Percentiles rank a stretch among this genome's conserved stretches.
Evolutionary conservation across 2,329 filamentous ascomycete genomes (phyloP).

Genomic region (Cryphonectria japonica): DNA sequence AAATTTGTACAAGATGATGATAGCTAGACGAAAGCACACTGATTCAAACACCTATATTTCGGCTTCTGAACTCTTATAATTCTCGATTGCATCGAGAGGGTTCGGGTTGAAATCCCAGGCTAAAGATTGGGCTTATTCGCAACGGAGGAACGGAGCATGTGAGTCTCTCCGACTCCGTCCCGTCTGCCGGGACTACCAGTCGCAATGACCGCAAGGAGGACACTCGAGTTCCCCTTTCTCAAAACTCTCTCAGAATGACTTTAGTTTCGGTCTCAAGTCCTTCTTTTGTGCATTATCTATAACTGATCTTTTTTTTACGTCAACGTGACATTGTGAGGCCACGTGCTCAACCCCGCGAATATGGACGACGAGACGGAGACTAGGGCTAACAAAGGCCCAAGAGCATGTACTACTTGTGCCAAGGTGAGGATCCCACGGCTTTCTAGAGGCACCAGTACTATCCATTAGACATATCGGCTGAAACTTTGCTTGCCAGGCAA

Average conservation of each 20-base stretch:
- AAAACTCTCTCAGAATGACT: background rate
- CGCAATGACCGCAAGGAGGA: background rate
- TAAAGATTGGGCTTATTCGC: background rate
- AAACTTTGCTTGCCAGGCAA: constrained; percentile 39
- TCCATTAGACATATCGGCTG: background rate
- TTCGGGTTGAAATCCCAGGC: background rate
- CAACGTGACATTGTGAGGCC: background rate
- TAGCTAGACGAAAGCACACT: too few species aligned
- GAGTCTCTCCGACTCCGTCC: constrained; percentile 20
- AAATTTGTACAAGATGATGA: too few species aligned
- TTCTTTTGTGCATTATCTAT: too few species aligned
- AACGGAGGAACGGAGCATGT: constrained; percentile 4
- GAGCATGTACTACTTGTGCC: constrained; percentile 55
- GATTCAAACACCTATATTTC: too few species aligned
- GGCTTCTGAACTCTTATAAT: too few species aligned
- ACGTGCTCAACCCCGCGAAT: background rate
- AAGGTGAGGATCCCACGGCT: constrained; percentile 34
- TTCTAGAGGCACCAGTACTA: background rate
- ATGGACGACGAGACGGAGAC: constrained; percentile 21
- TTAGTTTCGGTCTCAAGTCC: background rate
- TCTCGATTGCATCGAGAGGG: background rate
- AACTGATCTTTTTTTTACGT: background rate
- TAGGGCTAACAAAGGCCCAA: constrained; percentile 45
- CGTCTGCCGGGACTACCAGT: background rate
- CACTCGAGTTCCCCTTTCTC: background rate